Evolutionary conservation across 208 protist genomes (phyloP), one percentile per base, ranked within the genome.

Genomic region (Wallacemonas sp.): DNA sequence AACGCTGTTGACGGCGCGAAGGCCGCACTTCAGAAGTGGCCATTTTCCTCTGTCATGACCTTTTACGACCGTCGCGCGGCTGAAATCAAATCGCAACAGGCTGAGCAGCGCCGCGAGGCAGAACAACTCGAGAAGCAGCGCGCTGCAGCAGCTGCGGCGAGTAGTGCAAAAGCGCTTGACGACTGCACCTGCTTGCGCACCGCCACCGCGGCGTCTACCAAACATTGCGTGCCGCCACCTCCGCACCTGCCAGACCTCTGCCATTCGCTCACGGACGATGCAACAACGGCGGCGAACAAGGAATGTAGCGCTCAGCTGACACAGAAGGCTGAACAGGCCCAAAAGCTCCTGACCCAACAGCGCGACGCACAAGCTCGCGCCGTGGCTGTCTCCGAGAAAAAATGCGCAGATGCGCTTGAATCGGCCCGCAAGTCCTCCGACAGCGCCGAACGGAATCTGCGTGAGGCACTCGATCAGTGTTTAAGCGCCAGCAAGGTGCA

Each of bases 21-120:
- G n/a, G 39, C 36, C 14, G 36, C 39, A 33, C 33, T 75, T 11
- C 31, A 41, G 26, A 24, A 65, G 21, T 70, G 64, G 33, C 24
- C 26, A 21, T 79, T 79, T 24, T 33, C 74, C 1, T 66, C 64
- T 1, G 49, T 75, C 8, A 47, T 54, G 30, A 44, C 34, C 3
- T 71, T 75, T 31, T 79, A 79, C 45, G 30, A 64, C 1, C 12
- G 4, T 14, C 51, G 28, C 31, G 24, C 51, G 2, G 8, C 15
- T 12, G 28, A 33, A 3, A 34, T 58, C 19, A 4, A 19, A 31
- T 9, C 51, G 5, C 28, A 17, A 9, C 51, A 58, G 15, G 51
- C 26, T 2, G 12, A 58, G 19, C n/a, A 34, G 38, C n/a, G n/a
- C 6, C 59, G 38, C 1, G 55, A 14, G 55, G 4, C 14, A 19